Evolutionary conservation across 169 alveolate genomes (phyloP).

Genomic region (Cryptosporidium ryanae): DNA sequence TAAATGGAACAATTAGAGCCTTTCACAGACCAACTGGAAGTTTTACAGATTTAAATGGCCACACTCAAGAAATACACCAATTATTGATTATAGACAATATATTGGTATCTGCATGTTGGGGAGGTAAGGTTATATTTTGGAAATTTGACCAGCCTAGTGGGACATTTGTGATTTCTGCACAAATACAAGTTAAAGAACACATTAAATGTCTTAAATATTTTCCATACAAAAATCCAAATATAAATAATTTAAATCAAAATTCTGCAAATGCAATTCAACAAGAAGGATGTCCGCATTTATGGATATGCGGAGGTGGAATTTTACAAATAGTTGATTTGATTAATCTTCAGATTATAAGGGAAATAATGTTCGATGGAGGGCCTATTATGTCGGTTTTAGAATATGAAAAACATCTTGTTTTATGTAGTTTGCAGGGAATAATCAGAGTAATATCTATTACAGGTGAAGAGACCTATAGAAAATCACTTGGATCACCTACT

Average conservation of each 20-base stretch:
- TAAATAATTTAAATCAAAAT: constrained; percentile 17
- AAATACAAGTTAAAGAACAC: constrained; percentile 67
- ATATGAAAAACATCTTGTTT: constrained; percentile 70
- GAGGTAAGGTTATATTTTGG: constrained; percentile 70
- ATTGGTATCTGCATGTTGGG: constrained; percentile 74
- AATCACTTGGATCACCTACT: constrained; percentile 68
- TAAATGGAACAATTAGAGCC: constrained; percentile 66
- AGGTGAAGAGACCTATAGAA: constrained; percentile 72
- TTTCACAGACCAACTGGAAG: constrained; percentile 73
- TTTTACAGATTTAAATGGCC: constrained; percentile 54
- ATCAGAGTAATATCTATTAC: constrained; percentile 60
- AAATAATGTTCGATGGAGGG: constrained; percentile 68
- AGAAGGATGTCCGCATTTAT: constrained; percentile 61
- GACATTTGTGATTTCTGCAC: constrained; percentile 49
- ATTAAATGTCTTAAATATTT: constrained; percentile 62
- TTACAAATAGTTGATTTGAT: constrained; percentile 59
- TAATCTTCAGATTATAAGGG: constrained; percentile 65
- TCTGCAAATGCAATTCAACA: constrained; percentile 15
- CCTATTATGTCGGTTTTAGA: constrained; percentile 72
- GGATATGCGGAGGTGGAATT: constrained; percentile 74
- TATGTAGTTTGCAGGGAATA: constrained; percentile 68
- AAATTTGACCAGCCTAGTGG: constrained; percentile 47
- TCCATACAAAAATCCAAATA: constrained; percentile 27
- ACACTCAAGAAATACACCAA: constrained; percentile 72
- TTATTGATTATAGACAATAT: constrained; percentile 64